Evolutionary conservation across 176 grass and related monocot species (phyloP), one percentile per base, ranked within the genome.

Genomic region (Melocanna baccifera): DNA sequence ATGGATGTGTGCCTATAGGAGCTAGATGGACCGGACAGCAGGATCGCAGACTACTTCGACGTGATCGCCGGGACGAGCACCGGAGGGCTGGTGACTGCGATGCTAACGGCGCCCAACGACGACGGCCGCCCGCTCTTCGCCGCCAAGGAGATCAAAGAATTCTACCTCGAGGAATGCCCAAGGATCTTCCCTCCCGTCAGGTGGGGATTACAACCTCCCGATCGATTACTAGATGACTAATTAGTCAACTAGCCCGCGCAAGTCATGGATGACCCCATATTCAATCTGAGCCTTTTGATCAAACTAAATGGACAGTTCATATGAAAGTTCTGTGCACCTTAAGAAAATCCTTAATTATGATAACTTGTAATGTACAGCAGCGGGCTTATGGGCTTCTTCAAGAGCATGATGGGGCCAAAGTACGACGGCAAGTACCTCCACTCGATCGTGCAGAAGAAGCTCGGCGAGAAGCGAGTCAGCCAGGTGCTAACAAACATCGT

Each of bases 51-150:
- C 71, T 97, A 97, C 47, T 97, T 97, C 74, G 94, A 97, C 47
- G 87, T 97, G 56, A 78, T 97, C 30, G 89, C 94, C 26, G 91
- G 94, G 73, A 97, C 89, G 14, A 92, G 89, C 87, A 97, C 91
- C 4, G 93, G 90, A 1, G 84, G 76, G n/a, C 67, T 86, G 12
- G 76, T 86, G 0, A 86, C 84, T 1, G 75, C 84, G 66, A 86
- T 86, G 84, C 84, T 86, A 55, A 62, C 84, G 26, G 42, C 84
- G 67, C 84, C 84, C 1, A 12, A 86, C 58, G 5, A 9, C 14
- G 0, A 79, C 0, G 65, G 15, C 3, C 71, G 71, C 57, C 88
- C 88, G 73, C 79, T 90, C 3, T 90, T 86, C 28, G 73, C 88
- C 16, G 88, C 84, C 56, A 90, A 69, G 79, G 84, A 87, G 6